These are phyloP conservation scores for Leccinum sublutescens DNA, from an alignment of 768 basidiomycete genomes.

Conservation along the genomic window DNA sequence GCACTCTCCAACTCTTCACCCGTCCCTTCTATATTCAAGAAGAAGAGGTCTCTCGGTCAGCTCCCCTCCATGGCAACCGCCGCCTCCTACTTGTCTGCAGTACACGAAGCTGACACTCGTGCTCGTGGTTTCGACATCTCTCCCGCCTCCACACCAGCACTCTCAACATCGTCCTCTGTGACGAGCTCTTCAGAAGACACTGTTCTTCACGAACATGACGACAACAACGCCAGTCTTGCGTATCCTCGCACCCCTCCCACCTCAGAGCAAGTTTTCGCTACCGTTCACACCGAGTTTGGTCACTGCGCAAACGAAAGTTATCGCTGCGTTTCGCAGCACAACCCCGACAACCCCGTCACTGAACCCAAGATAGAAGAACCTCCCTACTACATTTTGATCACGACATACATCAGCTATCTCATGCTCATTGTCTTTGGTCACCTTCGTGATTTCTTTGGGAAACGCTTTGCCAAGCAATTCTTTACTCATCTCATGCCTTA, in stretches of 20 bases:
- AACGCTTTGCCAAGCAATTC: conserved; percentile 62
- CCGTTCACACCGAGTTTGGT: conserved; percentile 89
- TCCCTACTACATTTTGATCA: conserved; percentile 87
- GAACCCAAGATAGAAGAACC: conserved; percentile 76
- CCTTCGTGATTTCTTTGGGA: conserved; percentile 92
- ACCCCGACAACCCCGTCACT: conserved; percentile 42
- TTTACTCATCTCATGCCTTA: conserved; percentile 83
- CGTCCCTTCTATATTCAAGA: conserved; percentile 58
- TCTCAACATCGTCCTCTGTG: conserved; percentile 72
- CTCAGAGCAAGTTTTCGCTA: conserved; percentile 74
- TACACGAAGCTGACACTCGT: conserved; percentile 66
- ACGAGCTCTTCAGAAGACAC: conserved; percentile 71
- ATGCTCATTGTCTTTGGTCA: conserved; percentile 91
- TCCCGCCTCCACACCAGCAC: conserved; percentile 64
- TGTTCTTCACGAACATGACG: conserved; percentile 54
- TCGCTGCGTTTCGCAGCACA: conserved; percentile 66
- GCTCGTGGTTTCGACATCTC: conserved; percentile 49
- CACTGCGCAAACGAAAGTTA: conserved; percentile 79
- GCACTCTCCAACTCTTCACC: conserved; percentile 48
- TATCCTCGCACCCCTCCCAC: conserved; percentile 70
- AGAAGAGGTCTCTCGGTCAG: conserved; percentile 44
- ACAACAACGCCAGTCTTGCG: conserved; percentile 55
- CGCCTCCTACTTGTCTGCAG: conserved; percentile 57
- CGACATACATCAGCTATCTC: conserved; percentile 92
- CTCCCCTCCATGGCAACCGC: conserved; percentile 48